Base-by-base conservation (phyloP, 805 yeast species). In the Candida sithepensis region DNA sequence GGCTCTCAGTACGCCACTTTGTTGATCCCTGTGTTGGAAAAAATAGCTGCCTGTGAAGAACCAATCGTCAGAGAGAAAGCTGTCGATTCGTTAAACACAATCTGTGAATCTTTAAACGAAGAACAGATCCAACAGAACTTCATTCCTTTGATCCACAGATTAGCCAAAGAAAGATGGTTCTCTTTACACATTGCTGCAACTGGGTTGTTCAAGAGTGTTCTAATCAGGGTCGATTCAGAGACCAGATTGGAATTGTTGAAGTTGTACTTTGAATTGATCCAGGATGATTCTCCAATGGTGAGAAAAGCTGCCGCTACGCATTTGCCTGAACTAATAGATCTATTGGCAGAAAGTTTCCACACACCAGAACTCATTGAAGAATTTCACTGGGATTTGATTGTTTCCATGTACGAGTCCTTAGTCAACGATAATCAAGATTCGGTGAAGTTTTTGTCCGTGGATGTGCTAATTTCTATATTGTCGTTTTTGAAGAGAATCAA, bases 221-320 rank as follows among this genome's bases (percentile, higher is more conserved):
- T 86, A 39, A 70, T 73, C 36, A 75, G 82, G 55, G 86, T 85
- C 9, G 75, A 78, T 52, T 71, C 78, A 16, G 64, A 68, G 2
- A 66, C 73, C 38, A 75, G 92, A 64, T 75, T 75, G 39, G 83
- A 81, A 43, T 72, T 94, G 49, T 74, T 90, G 52, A 74, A 77
- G 37, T 68, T 84, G 39, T 92, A 84, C 66, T 73, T 79, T 49
- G 85, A 82, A 55, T 73, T 94, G 56, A 79, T 87, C 42, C 79
- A 78, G 54, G 98, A 94, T 66, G 99, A 94, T 49, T 88, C 96
- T 18, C 99, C 99, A 51, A 90, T 94, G 97, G 98, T 94, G 19
- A 83, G 96, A 68, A 84, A 97, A 64, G 86, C 96, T 9, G 95
- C 97, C 14, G 98, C 96, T 6, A 80, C 81, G 38, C 80, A 85